Evolutionary conservation across 2,329 filamentous ascomycete species (phyloP).

Genomic region (Grosmannia clavigera): DNA sequence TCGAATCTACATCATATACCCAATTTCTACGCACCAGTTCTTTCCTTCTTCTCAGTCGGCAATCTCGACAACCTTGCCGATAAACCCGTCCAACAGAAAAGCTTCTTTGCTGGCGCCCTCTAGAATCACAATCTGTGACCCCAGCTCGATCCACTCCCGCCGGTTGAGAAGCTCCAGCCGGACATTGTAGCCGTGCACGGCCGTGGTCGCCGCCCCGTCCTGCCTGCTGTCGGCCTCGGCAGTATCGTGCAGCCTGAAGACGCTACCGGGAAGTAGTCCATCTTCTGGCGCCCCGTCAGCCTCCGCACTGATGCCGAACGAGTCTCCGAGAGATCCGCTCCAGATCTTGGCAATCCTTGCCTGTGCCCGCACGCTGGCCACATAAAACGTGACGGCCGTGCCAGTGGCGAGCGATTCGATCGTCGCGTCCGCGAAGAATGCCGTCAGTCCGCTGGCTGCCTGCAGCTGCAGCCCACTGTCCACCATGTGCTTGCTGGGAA

Average conservation of each 20-base stretch:
- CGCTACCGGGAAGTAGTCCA: constrained; percentile 28
- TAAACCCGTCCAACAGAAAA: constrained; percentile 58
- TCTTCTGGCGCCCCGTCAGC: background rate
- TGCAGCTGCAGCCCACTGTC: constrained; percentile 46
- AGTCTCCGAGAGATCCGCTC: constrained; percentile 5
- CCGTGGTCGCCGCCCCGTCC: background rate
- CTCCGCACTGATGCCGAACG: constrained; percentile 5
- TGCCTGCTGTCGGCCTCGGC: constrained; percentile 26
- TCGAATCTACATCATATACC: background rate
- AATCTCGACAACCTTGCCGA: constrained; percentile 54
- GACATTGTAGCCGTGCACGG: constrained; percentile 35
- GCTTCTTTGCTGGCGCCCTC: constrained; percentile 58
- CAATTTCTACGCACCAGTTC: background rate
- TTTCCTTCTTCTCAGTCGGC: constrained; percentile 28
- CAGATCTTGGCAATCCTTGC: constrained; percentile 46
- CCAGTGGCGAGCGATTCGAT: constrained; percentile 53
- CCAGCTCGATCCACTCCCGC: constrained; percentile 62
- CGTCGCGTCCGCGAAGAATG: constrained; percentile 54
- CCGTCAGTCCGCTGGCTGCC: constrained; percentile 56
- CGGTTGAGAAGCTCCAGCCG: constrained; percentile 56
- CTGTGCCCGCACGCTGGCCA: constrained; percentile 73
- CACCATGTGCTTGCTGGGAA: constrained; percentile 45
- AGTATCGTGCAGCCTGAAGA: constrained; percentile 37
- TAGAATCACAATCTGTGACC: constrained; percentile 57
- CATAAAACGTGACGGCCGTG: constrained; percentile 67